Evolutionary conservation across 257 asterid genomes (phyloP).

Genomic region (Gynochthodes officinalis): DNA sequence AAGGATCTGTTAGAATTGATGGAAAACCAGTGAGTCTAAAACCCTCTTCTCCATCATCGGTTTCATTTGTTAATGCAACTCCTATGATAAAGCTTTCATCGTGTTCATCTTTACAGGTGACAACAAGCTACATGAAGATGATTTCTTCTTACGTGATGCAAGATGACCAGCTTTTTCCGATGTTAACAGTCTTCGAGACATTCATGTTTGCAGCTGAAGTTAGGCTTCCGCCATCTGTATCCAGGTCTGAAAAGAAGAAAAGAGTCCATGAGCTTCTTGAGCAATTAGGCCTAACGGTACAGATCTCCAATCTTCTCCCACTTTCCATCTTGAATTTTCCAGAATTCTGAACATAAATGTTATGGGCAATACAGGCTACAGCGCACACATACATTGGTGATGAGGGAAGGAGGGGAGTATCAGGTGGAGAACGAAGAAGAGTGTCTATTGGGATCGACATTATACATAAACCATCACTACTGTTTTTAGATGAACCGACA

Average conservation of each 20-base stretch:
- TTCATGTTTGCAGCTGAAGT: conserved; percentile 89
- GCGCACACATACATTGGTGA: conserved; percentile 77
- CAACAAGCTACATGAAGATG: conserved; percentile 90
- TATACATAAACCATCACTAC: conserved; percentile 79
- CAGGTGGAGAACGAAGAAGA: conserved; percentile 81
- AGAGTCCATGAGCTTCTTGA: conserved; percentile 67
- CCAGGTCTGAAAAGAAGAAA: conserved; percentile 67
- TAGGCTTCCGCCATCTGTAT: conserved; percentile 76
- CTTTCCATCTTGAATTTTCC: neutral
- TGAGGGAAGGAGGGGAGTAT: conserved; percentile 75
- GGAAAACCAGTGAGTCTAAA: conserved; percentile 58
- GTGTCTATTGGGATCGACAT: conserved; percentile 84
- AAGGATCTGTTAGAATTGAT: conserved; percentile 77
- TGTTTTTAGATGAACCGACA: conserved; percentile 86
- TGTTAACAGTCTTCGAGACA: conserved; percentile 81
- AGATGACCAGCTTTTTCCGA: conserved; percentile 88
- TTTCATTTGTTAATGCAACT: neutral
- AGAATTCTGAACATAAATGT: neutral
- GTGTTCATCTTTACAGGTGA: conserved; percentile 45
- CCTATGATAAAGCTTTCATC: neutral
- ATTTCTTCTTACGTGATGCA: conserved; percentile 89
- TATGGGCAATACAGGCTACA: conserved; percentile 41
- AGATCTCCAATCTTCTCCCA: neutral
- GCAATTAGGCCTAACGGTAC: conserved; percentile 75
- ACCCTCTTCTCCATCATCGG: neutral